Conservation (phyloP, 805 yeast genomes). For the Ogataea saltuana region DNA sequence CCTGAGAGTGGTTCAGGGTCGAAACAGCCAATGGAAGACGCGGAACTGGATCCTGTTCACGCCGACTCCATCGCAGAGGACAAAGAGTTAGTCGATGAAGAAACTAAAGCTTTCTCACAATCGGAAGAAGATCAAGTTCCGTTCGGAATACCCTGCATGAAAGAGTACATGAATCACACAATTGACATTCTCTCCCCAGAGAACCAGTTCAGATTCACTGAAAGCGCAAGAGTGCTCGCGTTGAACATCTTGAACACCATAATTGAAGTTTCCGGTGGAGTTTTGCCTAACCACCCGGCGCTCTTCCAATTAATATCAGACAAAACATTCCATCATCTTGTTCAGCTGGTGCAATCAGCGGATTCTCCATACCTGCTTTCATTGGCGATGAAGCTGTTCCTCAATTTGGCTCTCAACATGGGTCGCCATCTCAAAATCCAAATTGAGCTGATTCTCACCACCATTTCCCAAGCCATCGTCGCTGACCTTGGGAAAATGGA, state of each 20-base stretch:
- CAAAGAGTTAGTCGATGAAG: neutral
- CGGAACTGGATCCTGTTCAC: neutral
- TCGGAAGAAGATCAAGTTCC: conserved; percentile 41
- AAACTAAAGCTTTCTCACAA: neutral
- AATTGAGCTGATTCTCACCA: conserved; percentile 67
- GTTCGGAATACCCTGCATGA: conserved; percentile 73
- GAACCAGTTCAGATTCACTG: conserved; percentile 82
- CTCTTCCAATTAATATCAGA: conserved; percentile 71
- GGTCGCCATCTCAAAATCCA: conserved; percentile 73
- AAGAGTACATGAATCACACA: conserved; percentile 73
- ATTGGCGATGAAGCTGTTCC: conserved; percentile 72
- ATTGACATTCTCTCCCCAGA: conserved; percentile 80
- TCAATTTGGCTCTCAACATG: conserved; percentile 67
- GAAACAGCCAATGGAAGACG: neutral
- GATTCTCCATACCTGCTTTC: conserved; percentile 75
- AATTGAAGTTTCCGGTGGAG: conserved; percentile 76
- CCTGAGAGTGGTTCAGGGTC: conserved; percentile 1
- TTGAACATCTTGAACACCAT: conserved; percentile 73
- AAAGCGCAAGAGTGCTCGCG: conserved; percentile 82
- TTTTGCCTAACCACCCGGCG: conserved; percentile 60
- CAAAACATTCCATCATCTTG: conserved; percentile 79
- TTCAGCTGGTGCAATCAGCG: conserved; percentile 72
- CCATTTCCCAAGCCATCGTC: conserved; percentile 52
- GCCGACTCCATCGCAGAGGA: neutral
- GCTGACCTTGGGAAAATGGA: conserved; percentile 29